Evolutionary conservation across 2,329 filamentous ascomycete genomes (phyloP), one percentile per base, ranked within the genome.

Genomic region (Arthrobotrys megalospora): DNA sequence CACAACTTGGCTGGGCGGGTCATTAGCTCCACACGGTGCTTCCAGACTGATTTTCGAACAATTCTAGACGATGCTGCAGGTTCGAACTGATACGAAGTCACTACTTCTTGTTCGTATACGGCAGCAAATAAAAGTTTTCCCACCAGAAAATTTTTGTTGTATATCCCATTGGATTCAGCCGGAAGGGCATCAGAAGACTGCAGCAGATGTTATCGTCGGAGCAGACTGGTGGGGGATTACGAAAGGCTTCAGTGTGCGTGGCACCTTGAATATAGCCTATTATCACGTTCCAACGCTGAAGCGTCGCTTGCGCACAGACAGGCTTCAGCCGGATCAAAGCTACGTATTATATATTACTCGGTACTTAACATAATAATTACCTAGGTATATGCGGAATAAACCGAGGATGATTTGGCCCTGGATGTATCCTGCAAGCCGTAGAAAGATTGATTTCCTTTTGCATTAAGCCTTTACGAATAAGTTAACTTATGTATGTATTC

Each of bases 181-280:
- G 60, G 28, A 65, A 50, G 34, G 45, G 34, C 14, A 21, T 45
- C 41, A 52, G 28, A 58, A 38, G 52, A 55, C 24, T 41, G 16
- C 36, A 21, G 43, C 53, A 36, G 28, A 65, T 14, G 48, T 65
- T 58, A 65, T 65, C 24, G 36, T 73, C 69, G 69, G 69, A 73
- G 69, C 47, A 66, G 50, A 16, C 60, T 73, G 34, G 69, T 73
- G 69, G 69, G 69, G 69, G 69, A 73, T 73, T 73, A 66, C 69
- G 60, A 66, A 58, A 73, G 60, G 16, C 8, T 12, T 73, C 38
- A 43, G 6, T 62, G 28, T 36, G 60, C 50, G 55, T 66, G 60
- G 60, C 64, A 73, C 24, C 52, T 36, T 38, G 10, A 36, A 73
- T 66, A 58, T 73, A 73, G 69, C 60, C 69, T 73, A 65, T 65